These are phyloP conservation scores for Fusarium brevicatenulatum DNA, from an alignment of 2,329 filamentous ascomycete genomes.

Conservation along the genomic window DNA sequence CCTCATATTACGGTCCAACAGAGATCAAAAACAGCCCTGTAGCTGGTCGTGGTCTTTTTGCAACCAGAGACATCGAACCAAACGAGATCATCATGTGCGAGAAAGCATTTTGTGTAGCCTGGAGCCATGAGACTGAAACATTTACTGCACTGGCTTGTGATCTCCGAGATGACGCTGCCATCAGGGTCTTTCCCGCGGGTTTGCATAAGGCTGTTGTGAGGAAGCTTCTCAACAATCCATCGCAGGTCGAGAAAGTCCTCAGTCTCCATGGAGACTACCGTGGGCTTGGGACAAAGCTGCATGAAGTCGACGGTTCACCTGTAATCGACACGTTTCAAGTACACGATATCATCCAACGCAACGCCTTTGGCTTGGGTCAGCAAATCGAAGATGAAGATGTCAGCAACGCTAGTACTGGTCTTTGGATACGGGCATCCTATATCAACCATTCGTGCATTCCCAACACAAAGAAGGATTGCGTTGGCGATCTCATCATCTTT, in stretches of 20 bases:
- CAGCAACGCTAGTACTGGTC: constrained; percentile 49
- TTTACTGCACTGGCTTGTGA: constrained; percentile 49
- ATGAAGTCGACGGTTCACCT: constrained; percentile 41
- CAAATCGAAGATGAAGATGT: constrained; percentile 44
- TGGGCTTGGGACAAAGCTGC: constrained; percentile 30
- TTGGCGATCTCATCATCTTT: constrained; percentile 54
- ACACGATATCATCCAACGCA: constrained; percentile 48
- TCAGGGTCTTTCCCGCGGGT: constrained; percentile 47
- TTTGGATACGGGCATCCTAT: constrained; percentile 54
- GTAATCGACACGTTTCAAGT: constrained; percentile 48
- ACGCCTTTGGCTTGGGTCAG: constrained; percentile 47
- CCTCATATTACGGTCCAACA: constrained; percentile 43
- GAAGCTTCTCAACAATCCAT: constrained; percentile 45
- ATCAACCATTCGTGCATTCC: constrained; percentile 56
- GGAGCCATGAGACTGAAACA: constrained; percentile 45
- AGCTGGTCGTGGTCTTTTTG: constrained; percentile 52
- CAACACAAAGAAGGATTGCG: constrained; percentile 50
- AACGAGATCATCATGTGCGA: constrained; percentile 50
- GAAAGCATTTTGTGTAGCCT: constrained; percentile 48
- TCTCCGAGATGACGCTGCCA: constrained; percentile 39
- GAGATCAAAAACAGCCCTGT: constrained; percentile 42
- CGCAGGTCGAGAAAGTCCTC: constrained; percentile 35
- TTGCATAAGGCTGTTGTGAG: constrained; percentile 45
- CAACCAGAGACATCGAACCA: constrained; percentile 43
- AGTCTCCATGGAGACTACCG: constrained; percentile 43